phyloP scores from a whole-genome alignment of 2,329 filamentous ascomycete species.

The Exophiala aquamarina region DNA sequence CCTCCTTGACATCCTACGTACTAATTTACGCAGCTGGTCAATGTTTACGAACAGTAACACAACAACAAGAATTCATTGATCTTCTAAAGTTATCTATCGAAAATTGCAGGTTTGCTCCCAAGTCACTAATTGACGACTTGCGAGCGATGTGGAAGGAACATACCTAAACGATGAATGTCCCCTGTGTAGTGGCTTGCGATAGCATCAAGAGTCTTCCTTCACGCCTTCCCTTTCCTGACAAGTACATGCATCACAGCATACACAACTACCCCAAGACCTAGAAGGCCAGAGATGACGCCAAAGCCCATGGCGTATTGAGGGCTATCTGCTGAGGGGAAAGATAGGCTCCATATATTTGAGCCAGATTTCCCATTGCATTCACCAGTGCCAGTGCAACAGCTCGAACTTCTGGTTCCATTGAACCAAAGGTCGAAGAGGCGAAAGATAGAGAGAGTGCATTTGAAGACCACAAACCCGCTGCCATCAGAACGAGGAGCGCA shows the following conservation, averaged over 20 bases:
- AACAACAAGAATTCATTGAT: slow-evolving; percentile 6
- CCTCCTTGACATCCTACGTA: too few species aligned
- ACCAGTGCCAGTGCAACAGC: slow-evolving; percentile 54
- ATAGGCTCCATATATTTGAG: slow-evolving; percentile 57
- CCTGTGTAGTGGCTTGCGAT: too few species aligned
- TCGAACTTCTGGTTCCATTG: slow-evolving; percentile 51
- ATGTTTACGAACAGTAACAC: slow-evolving; percentile 6
- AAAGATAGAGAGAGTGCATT: slow-evolving; percentile 57
- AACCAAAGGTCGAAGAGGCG: slow-evolving; percentile 52
- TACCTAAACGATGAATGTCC: not conserved
- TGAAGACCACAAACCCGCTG: slow-evolving; percentile 75
- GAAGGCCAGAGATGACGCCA: slow-evolving; percentile 37
- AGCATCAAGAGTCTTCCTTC: too few species aligned
- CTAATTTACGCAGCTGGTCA: not conserved
- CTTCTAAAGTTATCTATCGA: slow-evolving; percentile 5
- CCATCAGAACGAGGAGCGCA: slow-evolving; percentile 75
- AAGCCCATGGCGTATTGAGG: slow-evolving; percentile 52
- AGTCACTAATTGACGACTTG: slow-evolving; percentile 4
- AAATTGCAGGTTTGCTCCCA: not conserved
- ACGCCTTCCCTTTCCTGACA: slow-evolving; percentile 20
- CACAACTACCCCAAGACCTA: slow-evolving; percentile 32
- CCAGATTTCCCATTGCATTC: slow-evolving; percentile 55
- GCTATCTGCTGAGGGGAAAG: slow-evolving; percentile 51
- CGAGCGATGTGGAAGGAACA: slow-evolving; percentile 5
- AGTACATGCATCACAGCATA: slow-evolving; percentile 32